These are phyloP conservation scores for Zychaea mexicana DNA, from an alignment of 371 early-diverging fungal species.

Conservation along the genomic window DNA sequence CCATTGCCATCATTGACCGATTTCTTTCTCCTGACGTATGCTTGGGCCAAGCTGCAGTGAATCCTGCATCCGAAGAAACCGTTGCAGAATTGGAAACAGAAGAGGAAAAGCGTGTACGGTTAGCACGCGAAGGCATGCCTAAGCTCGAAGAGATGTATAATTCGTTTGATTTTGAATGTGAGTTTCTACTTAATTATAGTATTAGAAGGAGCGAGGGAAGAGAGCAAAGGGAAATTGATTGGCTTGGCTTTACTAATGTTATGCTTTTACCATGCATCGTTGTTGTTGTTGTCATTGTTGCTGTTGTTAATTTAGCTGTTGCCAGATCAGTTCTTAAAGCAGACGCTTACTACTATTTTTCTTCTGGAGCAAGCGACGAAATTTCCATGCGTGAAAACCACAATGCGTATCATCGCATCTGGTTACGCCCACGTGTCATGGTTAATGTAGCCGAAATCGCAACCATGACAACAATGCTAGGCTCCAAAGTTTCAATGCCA, in stretches of 20 bases:
- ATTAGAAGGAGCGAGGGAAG: too few species aligned
- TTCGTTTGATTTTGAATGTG: slow-evolving; percentile 75
- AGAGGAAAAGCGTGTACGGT: slow-evolving; percentile 36
- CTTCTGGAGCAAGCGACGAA: slow-evolving; percentile 84
- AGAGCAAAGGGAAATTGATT: too few species aligned
- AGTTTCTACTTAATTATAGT: too few species aligned
- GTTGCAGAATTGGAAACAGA: slow-evolving; percentile 29
- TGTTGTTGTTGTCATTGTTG: too few species aligned
- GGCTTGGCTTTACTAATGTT: too few species aligned
- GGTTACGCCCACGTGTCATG: slow-evolving; percentile 78
- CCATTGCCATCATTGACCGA: slow-evolving; percentile 59
- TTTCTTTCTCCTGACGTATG: slow-evolving; percentile 57
- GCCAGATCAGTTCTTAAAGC: slow-evolving; percentile 57
- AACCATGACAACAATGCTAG: slow-evolving; percentile 67
- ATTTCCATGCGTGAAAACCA: slow-evolving; percentile 82
- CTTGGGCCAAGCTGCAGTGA: slow-evolving; percentile 53
- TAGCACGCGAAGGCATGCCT: slow-evolving; percentile 58
- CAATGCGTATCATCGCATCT: slow-evolving; percentile 74
- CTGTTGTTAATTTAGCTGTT: too few species aligned
- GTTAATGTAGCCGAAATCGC: slow-evolving; percentile 71
- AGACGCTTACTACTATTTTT: slow-evolving; percentile 89
- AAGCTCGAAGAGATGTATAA: slow-evolving; percentile 67
- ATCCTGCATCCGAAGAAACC: slow-evolving; percentile 15
- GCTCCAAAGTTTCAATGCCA: slow-evolving; percentile 55
- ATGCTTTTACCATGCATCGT: too few species aligned